A percentile compares a stretch with the other conserved stretches of the same genome.
phyloP scores from a whole-genome alignment of 2,329 filamentous ascomycete genomes.

The Stachybotrys chlorohalonatus region DNA sequence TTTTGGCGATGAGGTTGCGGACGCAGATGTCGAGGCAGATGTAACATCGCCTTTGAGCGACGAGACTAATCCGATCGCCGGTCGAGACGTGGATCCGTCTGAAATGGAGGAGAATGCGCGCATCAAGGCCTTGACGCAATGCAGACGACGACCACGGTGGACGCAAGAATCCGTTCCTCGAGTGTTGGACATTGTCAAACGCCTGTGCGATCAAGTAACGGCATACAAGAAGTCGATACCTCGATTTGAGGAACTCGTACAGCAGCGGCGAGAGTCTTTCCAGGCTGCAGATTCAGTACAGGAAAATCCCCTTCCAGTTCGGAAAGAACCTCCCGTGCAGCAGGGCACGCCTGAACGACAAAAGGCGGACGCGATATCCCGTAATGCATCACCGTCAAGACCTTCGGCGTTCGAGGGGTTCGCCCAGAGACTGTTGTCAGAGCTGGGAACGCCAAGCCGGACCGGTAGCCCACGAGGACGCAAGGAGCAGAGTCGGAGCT shows the following conservation, averaged over 20 bases:
- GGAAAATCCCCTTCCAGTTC: constrained; percentile 18
- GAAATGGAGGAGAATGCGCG: constrained; percentile 21
- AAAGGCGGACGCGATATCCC: constrained; percentile 32
- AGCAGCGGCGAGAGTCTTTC: constrained; percentile 55
- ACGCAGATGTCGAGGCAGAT: constrained; percentile 2
- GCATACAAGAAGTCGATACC: constrained; percentile 56
- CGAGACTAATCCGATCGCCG: neutral
- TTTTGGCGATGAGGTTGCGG: constrained; percentile 32
- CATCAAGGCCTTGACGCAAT: constrained; percentile 38
- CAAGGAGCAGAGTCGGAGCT: constrained; percentile 30
- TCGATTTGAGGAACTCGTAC: constrained; percentile 64
- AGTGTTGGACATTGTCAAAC: constrained; percentile 49
- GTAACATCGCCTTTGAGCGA: neutral
- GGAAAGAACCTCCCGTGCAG: constrained; percentile 16
- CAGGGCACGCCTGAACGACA: constrained; percentile 31
- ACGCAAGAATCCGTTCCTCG: constrained; percentile 37
- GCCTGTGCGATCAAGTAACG: constrained; percentile 52
- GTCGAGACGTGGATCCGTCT: constrained; percentile 4
- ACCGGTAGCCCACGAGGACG: constrained; percentile 40
- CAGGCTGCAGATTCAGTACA: constrained; percentile 46
- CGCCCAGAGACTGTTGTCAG: constrained; percentile 53
- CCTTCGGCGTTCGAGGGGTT: constrained; percentile 50
- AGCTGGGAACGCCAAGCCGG: constrained; percentile 45
- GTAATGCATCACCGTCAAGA: constrained; percentile 41
- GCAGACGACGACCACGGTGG: constrained; percentile 46